Base-by-base conservation (phyloP, 495 filamentous ascomycete species). In the Amorphotheca resinae region DNA sequence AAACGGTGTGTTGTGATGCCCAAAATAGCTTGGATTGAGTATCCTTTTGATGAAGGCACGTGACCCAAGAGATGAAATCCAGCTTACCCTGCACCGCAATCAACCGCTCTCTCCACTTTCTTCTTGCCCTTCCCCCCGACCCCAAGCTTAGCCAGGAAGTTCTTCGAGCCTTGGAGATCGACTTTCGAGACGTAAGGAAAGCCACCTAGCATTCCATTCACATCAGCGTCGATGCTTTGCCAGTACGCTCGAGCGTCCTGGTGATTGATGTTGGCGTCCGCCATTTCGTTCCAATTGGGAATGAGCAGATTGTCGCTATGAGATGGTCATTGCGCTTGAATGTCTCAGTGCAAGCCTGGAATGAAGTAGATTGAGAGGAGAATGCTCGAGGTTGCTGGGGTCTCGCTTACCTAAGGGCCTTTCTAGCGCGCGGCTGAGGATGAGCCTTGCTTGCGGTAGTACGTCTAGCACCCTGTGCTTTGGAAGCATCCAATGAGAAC, bases 181-280 rank as follows among this genome's bases (percentile, higher is more conserved):
- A 84, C 70, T 42, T 74, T 71, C 22, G 75, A 79, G 57, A 88
- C 72, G 55, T 77, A 68, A 0, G 80, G 82, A 51, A 72, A 88
- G 32, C 83, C 82, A 52, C 87, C 86, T 0, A 96, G 80, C 82
- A 95, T 89, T 54, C 79, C 82, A 55, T 79, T 74, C 40, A 79
- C 68, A 44, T 77, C 79, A 30, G 83, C 69, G n/a, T 77, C 65
- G 45, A 84, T 64, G 47, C 66, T 62, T 52, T 76, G 70, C 87
- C 86, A 94, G 70, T 94, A 94, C n/a, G 56, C 53, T 8, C 75
- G 59, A 22, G 73, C 60, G 42, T 69, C 65, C 25, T 65, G 58
- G 45, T 65, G 61, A 55, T 67, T 63, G 54, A 80, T 77, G 4
- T 53, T 45, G 8, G 70, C 57, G 56, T 79, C 74, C 15, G 45